These are phyloP conservation scores for Phytophthora litchii DNA, from an alignment of 352 stramenopile species.

Conservation along the genomic window DNA sequence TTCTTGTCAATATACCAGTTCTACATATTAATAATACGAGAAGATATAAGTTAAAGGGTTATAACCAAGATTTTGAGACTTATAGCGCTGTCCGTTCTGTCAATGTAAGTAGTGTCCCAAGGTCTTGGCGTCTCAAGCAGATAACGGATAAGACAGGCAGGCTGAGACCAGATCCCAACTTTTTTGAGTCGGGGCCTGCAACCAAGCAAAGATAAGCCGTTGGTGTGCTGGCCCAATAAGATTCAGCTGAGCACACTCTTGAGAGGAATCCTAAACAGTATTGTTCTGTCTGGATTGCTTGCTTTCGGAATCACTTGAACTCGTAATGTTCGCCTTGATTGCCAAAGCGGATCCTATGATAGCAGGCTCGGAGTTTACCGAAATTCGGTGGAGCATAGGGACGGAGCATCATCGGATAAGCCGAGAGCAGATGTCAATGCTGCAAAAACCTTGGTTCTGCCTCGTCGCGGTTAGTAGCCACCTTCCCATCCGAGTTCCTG, in stretches of 20 bases:
- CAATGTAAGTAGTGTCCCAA: too few relatives aligned
- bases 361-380: background rate
- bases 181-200: conserved; percentile 24
- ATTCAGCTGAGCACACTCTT: background rate
- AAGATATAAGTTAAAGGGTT: too few relatives aligned
- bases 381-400: conserved; percentile 26
- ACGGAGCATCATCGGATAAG: conserved; percentile 4
- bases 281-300: conserved; percentile 19
- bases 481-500: conserved; percentile 30
- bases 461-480: conserved; percentile 36
- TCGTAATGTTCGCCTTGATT: background rate
- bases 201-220: conserved; percentile 8
- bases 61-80: too few relatives aligned
- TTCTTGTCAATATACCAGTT: background rate
- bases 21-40: background rate
- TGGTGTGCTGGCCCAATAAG: too few relatives aligned
- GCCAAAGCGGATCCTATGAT: conserved; percentile 5
- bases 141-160: conserved; percentile 22
- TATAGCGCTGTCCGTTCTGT: background rate
- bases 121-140: conserved; percentile 18
- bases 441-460: conserved; percentile 20
- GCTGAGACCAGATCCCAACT: conserved; percentile 24
- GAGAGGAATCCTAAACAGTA: conserved; percentile 5
- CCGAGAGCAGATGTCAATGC: conserved; percentile 11
- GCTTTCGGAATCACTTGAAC: conserved; percentile 6